Conservation (phyloP, 2,329 filamentous ascomycete species). For the Phyllosticta citrichinensis region DNA sequence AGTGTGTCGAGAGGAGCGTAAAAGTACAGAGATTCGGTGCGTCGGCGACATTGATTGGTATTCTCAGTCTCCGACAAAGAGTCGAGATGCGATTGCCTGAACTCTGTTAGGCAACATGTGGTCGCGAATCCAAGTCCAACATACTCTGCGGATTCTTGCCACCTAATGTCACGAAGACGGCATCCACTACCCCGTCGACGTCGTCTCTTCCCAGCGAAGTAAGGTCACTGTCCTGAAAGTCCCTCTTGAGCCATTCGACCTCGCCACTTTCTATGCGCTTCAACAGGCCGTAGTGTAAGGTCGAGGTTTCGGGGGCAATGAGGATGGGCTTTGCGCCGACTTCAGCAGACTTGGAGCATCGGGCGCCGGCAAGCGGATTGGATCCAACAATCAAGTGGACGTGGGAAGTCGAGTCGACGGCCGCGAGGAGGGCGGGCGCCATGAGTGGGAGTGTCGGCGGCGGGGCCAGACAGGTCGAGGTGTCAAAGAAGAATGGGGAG, state of each 20-base stretch:
- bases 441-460: conserved; percentile 19
- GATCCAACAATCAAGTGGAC: conserved; percentile 79
- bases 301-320: conserved; percentile 57
- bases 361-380: conserved; percentile 75
- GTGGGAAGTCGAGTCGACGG: conserved; percentile 58
- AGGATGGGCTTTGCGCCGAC: conserved; percentile 75
- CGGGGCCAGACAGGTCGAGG: not conserved
- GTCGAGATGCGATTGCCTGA: conserved; percentile 58
- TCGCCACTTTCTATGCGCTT: conserved; percentile 56
- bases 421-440: conserved; percentile 56
- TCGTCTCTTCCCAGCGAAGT: conserved; percentile 69
- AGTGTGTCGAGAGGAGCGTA: conserved; percentile 77
- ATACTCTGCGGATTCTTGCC: conserved; percentile 40
- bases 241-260: conserved; percentile 54
- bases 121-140: conserved; percentile 2
- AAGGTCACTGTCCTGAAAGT: conserved; percentile 63
- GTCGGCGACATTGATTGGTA: conserved; percentile 90
- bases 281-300: conserved; percentile 50
- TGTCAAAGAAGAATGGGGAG: not conserved
- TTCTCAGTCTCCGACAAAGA: conserved; percentile 67
- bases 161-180: conserved; percentile 73
- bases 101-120: conserved; percentile 9
- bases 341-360: conserved; percentile 69
- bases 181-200: conserved; percentile 70
- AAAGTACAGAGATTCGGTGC: conserved; percentile 80